These are phyloP conservation scores for Tardiomyces digboiensis DNA, from an alignment of 1,139 yeast species.

Conservation along the genomic window DNA sequence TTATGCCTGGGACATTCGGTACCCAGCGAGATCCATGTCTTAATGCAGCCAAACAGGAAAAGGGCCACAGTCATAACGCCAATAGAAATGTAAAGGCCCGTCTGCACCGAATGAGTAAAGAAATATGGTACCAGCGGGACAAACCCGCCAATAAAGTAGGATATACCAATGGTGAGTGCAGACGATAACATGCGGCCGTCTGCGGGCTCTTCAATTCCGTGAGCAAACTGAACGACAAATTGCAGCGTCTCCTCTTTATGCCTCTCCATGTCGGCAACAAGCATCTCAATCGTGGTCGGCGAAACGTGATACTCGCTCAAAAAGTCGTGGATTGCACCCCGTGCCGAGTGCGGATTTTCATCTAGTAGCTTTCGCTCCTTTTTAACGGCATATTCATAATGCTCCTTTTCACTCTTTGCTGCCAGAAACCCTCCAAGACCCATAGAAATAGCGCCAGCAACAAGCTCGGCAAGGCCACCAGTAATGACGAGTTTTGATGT, in stretches of 20 bases:
- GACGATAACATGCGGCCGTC: conserved; percentile 69
- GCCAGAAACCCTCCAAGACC: conserved; percentile 80
- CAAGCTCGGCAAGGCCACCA: conserved; percentile 81
- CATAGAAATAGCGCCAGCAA: conserved; percentile 79
- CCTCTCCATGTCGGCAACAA: conserved; percentile 54
- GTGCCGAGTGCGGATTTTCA: conserved; percentile 37
- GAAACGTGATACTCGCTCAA: conserved; percentile 52
- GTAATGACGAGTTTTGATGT: conserved; percentile 66
- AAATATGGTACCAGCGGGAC: conserved; percentile 75
- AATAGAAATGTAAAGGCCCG: conserved; percentile 69
- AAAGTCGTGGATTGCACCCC: conserved; percentile 55
- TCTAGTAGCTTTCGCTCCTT: conserved; percentile 51
- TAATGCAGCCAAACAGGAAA: conserved; percentile 78
- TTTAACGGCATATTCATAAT: conserved; percentile 43
- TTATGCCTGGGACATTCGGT: conserved; percentile 53
- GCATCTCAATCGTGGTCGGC: conserved; percentile 48
- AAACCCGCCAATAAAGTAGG: conserved; percentile 74
- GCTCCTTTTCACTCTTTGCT: conserved; percentile 67
- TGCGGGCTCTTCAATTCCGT: conserved; percentile 74
- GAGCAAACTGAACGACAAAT: conserved; percentile 63
- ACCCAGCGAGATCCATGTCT: conserved; percentile 80
- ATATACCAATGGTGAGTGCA: conserved; percentile 65
- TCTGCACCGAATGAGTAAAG: conserved; percentile 61
- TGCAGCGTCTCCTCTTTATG: conserved; percentile 54
- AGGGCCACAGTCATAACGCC: conserved; percentile 78